A percentile compares a stretch with the other conserved stretches of the same genome.
phyloP scores from a whole-genome alignment of 2,329 filamentous ascomycete genomes.

The Phyllosticta capitalensis region DNA sequence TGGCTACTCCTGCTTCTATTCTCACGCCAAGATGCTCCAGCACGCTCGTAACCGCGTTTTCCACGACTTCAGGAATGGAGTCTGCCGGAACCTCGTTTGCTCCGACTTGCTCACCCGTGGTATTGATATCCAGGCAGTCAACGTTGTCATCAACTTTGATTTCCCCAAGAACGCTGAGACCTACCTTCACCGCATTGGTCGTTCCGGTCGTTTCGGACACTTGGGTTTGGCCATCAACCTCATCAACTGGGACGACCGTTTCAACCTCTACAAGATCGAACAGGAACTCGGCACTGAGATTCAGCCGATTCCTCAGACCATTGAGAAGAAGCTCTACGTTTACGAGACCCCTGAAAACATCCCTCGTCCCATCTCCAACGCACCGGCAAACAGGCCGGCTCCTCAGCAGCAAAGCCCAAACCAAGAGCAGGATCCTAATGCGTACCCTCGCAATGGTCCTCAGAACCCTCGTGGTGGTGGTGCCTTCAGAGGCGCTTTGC shows the following conservation, averaged over 20 bases:
- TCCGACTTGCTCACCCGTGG: constrained; percentile 95
- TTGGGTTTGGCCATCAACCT: constrained; percentile 96
- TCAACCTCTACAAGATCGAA: constrained; percentile 98
- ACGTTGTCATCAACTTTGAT: constrained; percentile 99
- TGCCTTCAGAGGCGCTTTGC: constrained; percentile 8
- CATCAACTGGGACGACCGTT: constrained; percentile 98
- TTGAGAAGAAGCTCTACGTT: constrained; percentile 97
- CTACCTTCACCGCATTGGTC: constrained; percentile 95
- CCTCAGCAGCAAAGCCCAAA: constrained; percentile 12
- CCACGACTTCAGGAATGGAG: constrained; percentile 96
- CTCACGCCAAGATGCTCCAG: constrained; percentile 95
- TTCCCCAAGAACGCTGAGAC: constrained; percentile 99
- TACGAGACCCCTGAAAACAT: constrained; percentile 96
- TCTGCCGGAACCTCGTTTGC: constrained; percentile 95
- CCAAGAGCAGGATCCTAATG: constrained; percentile 19
- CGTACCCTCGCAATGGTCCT: constrained; percentile 4
- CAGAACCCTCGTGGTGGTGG: neutral
- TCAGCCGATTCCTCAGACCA: constrained; percentile 83
- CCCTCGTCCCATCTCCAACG: constrained; percentile 64
- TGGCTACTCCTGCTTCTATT: constrained; percentile 99
- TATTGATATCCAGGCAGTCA: constrained; percentile 99
- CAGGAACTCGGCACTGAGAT: constrained; percentile 96
- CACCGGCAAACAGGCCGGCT: constrained; percentile 26
- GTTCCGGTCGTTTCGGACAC: constrained; percentile 93
- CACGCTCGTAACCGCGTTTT: constrained; percentile 96